Evolutionary conservation across 768 basidiomycete genomes (phyloP), one percentile per base, ranked within the genome.

Genomic region (Phlebiopsis flavidoalba): DNA sequence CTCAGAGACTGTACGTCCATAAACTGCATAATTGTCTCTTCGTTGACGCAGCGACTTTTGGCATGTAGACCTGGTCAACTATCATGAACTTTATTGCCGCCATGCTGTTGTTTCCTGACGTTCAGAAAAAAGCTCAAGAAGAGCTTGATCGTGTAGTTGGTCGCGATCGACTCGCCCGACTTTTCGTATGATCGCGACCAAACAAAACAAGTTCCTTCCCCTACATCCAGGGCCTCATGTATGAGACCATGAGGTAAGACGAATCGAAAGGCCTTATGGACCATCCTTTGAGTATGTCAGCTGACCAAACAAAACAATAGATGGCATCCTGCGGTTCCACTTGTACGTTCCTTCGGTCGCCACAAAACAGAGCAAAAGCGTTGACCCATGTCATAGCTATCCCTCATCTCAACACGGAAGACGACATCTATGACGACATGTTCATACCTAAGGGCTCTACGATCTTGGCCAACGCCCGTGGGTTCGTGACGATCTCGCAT

Each of bases 381-480:
- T 31, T 31, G 6, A 31, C 26, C 26, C 6, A 6, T 2, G 6
- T 31, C 3, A 31, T 31, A 31, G 26, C 26, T 2, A 43, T 17
- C 3, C 40, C 40, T 17, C 40, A 43, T 43, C 17, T 12, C 40
- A 43, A 17, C 17, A 64, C 58, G 19, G 64, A 66, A 35, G 70
- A 74, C 46, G 70, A 72, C 55, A 65, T 67, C 24, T 72, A 73
- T 51, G 36, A 61, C 3, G 72, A 71, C 0, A 70, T 66, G 54
- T 37, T 52, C 33, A 72, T 74, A 3, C 71, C 71, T 0, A 68
- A 67, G 46, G 70, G 69, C 11, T 60, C 73, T 5, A 57, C 53
- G 4, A 50, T 63, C 1, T 10, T 51, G 31, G 33, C 35, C 31
- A 53, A 50, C n/a, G 12, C 58, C 4, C n/a, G n/a, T n/a, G 14